Base-by-base conservation (phyloP, 441 rosid genomes). In the Euphorbia celastroides region DNA sequence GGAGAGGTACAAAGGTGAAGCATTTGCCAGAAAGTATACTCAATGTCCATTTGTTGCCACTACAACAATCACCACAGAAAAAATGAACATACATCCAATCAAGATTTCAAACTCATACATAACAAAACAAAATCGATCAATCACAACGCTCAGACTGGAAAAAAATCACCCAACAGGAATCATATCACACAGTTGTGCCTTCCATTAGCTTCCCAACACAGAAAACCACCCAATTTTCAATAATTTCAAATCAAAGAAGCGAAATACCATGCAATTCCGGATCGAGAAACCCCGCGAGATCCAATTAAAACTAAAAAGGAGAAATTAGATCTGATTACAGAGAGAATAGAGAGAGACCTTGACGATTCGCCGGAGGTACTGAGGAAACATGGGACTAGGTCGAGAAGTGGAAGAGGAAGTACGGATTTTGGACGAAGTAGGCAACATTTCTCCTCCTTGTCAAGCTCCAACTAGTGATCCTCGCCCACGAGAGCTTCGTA, bases 21-120 rank as follows among this genome's bases (percentile, higher is more conserved):
- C 98, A 95, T 95, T 84, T 88, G 97, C 99, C 98, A 92, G 81
- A 95, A 92, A 59, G 98, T 89, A 78, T 92, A 95, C 66, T 92
- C 99, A 68, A 95, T 79, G 78, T 95, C 99, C 99, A 95, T 95
- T 90, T 95, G 99, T 78, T 88, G 99, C 99, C 98, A 94, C 98
- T 90, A 79, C 70, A 88, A 73, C 28, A 57, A 70, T 65, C 68
- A 64, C 57, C 64, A 69, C 65, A 2, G 65, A 36, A 25, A 27
- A 46, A 36, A 69, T 7, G 26, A 51, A 60, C 25, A 22, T 30
- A 48, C 23, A 46, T 31, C 46, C 13, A 36, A 41, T 67, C 41
- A 46, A 64, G 3, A 34, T 27, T 23, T 7, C 17, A 36, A 3
- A 3, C 9, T 34, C 9, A 3, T 34, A 3, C 38, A 34, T 3